These are phyloP conservation scores for Colletotrichum falcatum DNA, from an alignment of 2,329 filamentous ascomycete genomes.

Conservation along the genomic window DNA sequence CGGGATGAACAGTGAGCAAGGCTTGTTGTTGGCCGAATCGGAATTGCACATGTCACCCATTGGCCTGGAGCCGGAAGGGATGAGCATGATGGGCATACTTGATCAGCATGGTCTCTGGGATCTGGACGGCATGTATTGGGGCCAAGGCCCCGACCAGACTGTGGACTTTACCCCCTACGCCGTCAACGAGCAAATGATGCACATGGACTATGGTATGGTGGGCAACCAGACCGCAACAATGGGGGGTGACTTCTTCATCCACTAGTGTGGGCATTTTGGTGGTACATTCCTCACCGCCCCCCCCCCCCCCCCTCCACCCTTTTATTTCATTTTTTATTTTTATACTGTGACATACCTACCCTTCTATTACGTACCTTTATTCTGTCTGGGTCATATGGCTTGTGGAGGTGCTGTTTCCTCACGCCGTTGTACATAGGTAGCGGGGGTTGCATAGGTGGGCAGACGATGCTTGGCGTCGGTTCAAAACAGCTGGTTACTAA, in stretches of 20 bases:
- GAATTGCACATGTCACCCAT: conserved; percentile 65
- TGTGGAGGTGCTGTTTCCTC: background rate
- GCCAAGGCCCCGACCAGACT: conserved; percentile 52
- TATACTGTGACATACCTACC: conserved; percentile 17
- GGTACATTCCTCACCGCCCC: background rate
- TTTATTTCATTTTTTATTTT: no score
- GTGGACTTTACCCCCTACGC: conserved; percentile 45
- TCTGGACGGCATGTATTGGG: conserved; percentile 68
- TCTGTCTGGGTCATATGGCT: background rate
- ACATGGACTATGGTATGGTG: conserved; percentile 55
- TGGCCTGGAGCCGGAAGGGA: conserved; percentile 62
- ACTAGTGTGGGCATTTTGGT: conserved; percentile 46
- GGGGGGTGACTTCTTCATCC: conserved; percentile 58
- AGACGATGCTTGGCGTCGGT: conserved; percentile 6
- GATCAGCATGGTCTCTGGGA: conserved; percentile 68
- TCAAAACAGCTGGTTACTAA: conserved; percentile 10
- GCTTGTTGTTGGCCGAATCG: conserved; percentile 52
- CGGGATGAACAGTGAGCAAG: conserved; percentile 51
- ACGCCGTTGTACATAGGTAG: background rate
- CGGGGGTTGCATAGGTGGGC: conserved; percentile 1
- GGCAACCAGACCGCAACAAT: conserved; percentile 51
- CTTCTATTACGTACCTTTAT: conserved; percentile 14
- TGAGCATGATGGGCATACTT: conserved; percentile 65
- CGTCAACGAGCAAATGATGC: conserved; percentile 51
- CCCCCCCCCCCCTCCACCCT: no score